Evolutionary conservation across 2,329 filamentous ascomycete species (phyloP).

Genomic region (Botrytis cinerea): DNA sequence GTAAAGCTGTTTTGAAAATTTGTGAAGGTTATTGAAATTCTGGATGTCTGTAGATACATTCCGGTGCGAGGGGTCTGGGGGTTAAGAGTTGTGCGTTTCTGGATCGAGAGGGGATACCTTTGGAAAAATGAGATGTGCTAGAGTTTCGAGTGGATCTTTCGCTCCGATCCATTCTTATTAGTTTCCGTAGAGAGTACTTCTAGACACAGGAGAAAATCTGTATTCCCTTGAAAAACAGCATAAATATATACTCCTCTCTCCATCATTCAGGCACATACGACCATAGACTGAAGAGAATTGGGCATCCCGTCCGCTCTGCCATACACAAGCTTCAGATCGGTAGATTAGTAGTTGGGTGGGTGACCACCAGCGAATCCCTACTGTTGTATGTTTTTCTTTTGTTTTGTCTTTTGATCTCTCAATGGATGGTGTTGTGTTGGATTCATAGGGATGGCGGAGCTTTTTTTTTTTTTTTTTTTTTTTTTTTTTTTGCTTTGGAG

Average conservation of each 20-base stretch:
- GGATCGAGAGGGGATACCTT: no score
- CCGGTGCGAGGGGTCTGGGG: no score
- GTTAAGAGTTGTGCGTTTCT: no score
- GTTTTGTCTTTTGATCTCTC: neutral
- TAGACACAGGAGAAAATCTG: no score
- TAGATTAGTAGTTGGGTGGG: constrained; percentile 13
- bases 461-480: no score
- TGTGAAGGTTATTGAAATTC: no score
- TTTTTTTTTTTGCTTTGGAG: no score
- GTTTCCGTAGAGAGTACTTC: neutral
- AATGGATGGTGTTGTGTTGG: neutral
- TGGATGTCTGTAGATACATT: neutral
- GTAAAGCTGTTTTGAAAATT: neutral
- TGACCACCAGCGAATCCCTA: constrained; percentile 6
- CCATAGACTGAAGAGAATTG: constrained; percentile 3
- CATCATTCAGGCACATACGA: neutral
- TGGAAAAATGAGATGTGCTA: neutral
- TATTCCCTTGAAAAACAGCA: no score
- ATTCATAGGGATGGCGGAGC: neutral
- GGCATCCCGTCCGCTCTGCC: constrained; percentile 4
- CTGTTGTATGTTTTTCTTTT: neutral
- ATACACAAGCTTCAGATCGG: constrained; percentile 15
- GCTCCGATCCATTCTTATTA: neutral
- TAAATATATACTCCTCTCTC: no score
- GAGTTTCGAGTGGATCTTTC: neutral